Evolutionary conservation across 108 stramenopile genomes (phyloP).

Genomic region (Cyclotella sp.): DNA sequence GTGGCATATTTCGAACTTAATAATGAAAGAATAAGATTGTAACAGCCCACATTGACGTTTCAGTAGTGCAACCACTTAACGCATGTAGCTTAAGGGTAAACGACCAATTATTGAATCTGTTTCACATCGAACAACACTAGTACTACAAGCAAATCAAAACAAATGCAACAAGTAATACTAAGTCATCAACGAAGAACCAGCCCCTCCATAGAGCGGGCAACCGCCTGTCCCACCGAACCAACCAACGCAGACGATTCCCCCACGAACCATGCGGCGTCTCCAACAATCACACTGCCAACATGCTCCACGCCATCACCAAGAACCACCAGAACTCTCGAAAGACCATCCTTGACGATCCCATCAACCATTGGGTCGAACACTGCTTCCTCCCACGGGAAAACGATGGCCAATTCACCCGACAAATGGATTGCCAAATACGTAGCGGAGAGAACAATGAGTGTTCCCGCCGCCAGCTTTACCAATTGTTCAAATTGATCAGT

Average conservation of each 20-base stretch:
- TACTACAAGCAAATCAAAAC: background rate
- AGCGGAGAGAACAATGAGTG: conserved; percentile 5
- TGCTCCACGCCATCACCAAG: conserved; percentile 4
- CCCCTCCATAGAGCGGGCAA: conserved; percentile 15
- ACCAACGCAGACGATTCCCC: conserved; percentile 3
- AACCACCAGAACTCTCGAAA: conserved; percentile 4
- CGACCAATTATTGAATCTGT: background rate
- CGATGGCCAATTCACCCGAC: background rate
- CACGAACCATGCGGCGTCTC: conserved; percentile 4
- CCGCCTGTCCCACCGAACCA: background rate
- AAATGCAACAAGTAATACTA: background rate
- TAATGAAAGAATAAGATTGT: background rate
- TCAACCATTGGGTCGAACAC: background rate
- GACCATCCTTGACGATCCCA: background rate
- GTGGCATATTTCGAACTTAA: background rate
- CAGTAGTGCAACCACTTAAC: no score
- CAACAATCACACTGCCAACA: conserved; percentile 8
- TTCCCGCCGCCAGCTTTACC: conserved; percentile 1
- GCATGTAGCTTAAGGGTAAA: no score
- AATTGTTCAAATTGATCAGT: conserved; percentile 8
- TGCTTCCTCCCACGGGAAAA: conserved; percentile 14
- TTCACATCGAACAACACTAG: background rate
- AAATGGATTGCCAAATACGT: conserved; percentile 1
- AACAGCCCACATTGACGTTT: background rate
- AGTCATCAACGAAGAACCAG: background rate